These are phyloP conservation scores for Suhomyces emberorum DNA, from an alignment of 805 yeast genomes.

Conservation along the genomic window DNA sequence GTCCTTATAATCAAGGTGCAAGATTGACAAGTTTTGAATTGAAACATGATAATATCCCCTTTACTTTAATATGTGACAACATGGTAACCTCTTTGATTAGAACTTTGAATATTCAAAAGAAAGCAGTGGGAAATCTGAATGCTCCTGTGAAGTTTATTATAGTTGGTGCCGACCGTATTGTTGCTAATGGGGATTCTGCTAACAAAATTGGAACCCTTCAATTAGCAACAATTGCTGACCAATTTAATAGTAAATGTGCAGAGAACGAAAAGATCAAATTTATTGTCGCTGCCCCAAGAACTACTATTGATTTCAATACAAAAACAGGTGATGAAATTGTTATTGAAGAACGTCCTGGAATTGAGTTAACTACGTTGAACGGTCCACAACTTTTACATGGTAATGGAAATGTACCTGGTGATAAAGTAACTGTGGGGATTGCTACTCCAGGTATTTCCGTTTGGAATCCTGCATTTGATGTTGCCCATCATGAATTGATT, in stretches of 20 bases:
- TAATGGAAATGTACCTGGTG: slow-evolving; percentile 21
- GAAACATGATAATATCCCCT: slow-evolving; percentile 80
- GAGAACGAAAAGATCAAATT: slow-evolving; percentile 57
- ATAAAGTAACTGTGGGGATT: slow-evolving; percentile 57
- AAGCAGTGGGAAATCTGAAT: slow-evolving; percentile 17
- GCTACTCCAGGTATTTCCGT: slow-evolving; percentile 84
- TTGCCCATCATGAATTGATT: slow-evolving; percentile 78
- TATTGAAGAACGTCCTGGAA: slow-evolving; percentile 83
- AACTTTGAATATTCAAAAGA: slow-evolving; percentile 34
- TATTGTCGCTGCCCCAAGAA: slow-evolving; percentile 92
- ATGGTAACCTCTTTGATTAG: slow-evolving; percentile 79
- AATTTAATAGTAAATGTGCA: slow-evolving; percentile 25
- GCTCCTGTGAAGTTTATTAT: slow-evolving; percentile 85
- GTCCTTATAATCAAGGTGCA: slow-evolving; percentile 97
- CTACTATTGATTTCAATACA: slow-evolving; percentile 76
- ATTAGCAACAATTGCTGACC: slow-evolving; percentile 68
- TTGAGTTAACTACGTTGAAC: slow-evolving; percentile 71
- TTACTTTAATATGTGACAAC: slow-evolving; percentile 84
- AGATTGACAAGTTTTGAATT: slow-evolving; percentile 89
- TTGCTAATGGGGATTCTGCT: slow-evolving; percentile 91
- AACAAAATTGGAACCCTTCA: slow-evolving; percentile 96
- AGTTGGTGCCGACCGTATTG: slow-evolving; percentile 95
- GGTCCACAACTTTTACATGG: slow-evolving; percentile 45
- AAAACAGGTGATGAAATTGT: slow-evolving; percentile 68
- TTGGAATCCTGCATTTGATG: slow-evolving; percentile 97